phyloP scores from a whole-genome alignment of 2,329 filamentous ascomycete species.

The Alternaria ventricosa region DNA sequence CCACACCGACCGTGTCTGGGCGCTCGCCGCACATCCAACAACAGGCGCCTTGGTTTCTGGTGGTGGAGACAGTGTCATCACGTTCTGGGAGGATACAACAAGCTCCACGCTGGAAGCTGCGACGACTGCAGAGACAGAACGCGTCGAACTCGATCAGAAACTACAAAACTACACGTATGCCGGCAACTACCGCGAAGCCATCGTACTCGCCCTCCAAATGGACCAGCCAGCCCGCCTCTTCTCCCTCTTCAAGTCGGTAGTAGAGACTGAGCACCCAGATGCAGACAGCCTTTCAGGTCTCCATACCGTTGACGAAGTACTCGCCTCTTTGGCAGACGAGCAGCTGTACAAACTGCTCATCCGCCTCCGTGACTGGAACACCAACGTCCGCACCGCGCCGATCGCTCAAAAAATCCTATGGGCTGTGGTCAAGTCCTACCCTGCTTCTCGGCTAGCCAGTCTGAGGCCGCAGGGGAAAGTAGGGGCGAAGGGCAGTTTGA shows the following conservation, averaged over 20 bases:
- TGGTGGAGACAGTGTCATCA: slow-evolving; percentile 88
- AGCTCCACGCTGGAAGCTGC: slow-evolving; percentile 77
- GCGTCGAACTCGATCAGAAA: slow-evolving; percentile 93
- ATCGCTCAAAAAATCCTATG: slow-evolving; percentile 86
- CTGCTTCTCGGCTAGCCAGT: slow-evolving; percentile 76
- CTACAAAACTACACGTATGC: slow-evolving; percentile 90
- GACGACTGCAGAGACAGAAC: slow-evolving; percentile 74
- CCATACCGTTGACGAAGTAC: slow-evolving; percentile 77
- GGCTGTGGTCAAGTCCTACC: slow-evolving; percentile 80
- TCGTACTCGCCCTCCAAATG: slow-evolving; percentile 87
- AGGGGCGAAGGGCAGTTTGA: slow-evolving; percentile 58
- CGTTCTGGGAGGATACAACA: slow-evolving; percentile 95
- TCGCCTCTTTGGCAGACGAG: slow-evolving; percentile 79
- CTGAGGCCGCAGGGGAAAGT: slow-evolving; percentile 56
- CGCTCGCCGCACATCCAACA: slow-evolving; percentile 71
- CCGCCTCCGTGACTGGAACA: slow-evolving; percentile 94
- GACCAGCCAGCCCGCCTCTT: slow-evolving; percentile 92
- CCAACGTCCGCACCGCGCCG: slow-evolving; percentile 84
- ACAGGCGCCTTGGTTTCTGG: slow-evolving; percentile 82
- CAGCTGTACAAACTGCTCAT: slow-evolving; percentile 85
- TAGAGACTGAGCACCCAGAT: slow-evolving; percentile 68
- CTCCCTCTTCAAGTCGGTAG: slow-evolving; percentile 80
- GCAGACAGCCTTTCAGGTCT: slow-evolving; percentile 68
- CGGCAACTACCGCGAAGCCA: slow-evolving; percentile 89
- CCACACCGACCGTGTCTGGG: slow-evolving; percentile 95